Evolutionary conservation across 768 basidiomycete species (phyloP).

Genomic region (Phaeolepiota aurea): DNA sequence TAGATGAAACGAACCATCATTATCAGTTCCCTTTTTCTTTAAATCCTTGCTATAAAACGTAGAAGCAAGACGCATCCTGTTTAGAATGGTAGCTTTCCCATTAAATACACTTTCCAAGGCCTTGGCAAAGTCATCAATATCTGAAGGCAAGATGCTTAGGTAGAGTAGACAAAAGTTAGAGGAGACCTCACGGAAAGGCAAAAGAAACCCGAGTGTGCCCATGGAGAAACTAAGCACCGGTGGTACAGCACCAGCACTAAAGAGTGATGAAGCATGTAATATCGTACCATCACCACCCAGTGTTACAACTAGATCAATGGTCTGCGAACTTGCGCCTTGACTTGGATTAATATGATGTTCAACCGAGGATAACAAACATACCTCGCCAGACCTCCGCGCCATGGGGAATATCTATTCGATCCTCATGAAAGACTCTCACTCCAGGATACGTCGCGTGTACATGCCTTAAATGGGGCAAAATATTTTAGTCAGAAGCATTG

Average conservation of each 20-base stretch:
- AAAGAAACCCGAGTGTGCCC: slow-evolving; percentile 89
- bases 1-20: slow-evolving; percentile 38
- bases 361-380: slow-evolving; percentile 14
- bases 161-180: slow-evolving; percentile 1
- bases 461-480: slow-evolving; percentile 49
- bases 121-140: slow-evolving; percentile 80
- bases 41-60: slow-evolving; percentile 60
- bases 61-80: slow-evolving; percentile 87
- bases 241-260: slow-evolving; percentile 85
- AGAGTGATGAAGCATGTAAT: slow-evolving; percentile 86
- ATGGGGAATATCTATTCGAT: slow-evolving; percentile 55
- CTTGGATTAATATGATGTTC: slow-evolving; percentile 4
- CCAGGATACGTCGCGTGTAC: slow-evolving; percentile 49
- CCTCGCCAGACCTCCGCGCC: slow-evolving; percentile 62
- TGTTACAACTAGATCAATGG: slow-evolving; percentile 83
- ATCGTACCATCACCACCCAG: slow-evolving; percentile 95
- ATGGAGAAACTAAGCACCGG: slow-evolving; percentile 88
- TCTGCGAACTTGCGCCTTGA: slow-evolving; percentile 40
- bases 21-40: slow-evolving; percentile 44
- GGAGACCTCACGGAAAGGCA: slow-evolving; percentile 78
- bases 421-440: slow-evolving; percentile 59
- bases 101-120: slow-evolving; percentile 74
- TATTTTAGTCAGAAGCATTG: neutral
- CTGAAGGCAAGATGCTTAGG: slow-evolving; percentile 27
- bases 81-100: slow-evolving; percentile 74